These are phyloP conservation scores for Yamadazyma siamensis DNA, from an alignment of 1,139 yeast species.

Conservation along the genomic window DNA sequence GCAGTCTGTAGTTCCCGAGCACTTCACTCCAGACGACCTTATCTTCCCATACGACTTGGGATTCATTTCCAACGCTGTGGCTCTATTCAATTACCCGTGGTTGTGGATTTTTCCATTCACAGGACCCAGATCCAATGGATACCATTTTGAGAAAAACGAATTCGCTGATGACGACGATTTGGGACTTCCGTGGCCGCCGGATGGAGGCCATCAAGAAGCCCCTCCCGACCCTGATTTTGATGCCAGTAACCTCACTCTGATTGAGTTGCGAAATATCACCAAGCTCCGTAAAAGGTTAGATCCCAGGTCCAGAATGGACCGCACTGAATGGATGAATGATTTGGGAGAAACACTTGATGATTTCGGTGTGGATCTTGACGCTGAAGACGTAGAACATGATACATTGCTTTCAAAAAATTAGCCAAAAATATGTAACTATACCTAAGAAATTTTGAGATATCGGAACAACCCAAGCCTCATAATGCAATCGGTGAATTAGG, in stretches of 20 bases:
- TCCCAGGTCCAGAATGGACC: constrained; percentile 22
- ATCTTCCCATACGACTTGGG: constrained; percentile 84
- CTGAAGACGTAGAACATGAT: constrained; percentile 35
- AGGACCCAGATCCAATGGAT: constrained; percentile 43
- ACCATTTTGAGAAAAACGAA: constrained; percentile 52
- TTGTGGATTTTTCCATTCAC: constrained; percentile 74
- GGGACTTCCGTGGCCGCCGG: constrained; percentile 86
- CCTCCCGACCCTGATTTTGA: constrained; percentile 18
- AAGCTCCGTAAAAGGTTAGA: constrained; percentile 25
- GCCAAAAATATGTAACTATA: no score
- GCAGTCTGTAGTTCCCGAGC: constrained; percentile 18
- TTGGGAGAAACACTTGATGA: constrained; percentile 81
- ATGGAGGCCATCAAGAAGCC: constrained; percentile 55
- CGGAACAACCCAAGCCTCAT: no score
- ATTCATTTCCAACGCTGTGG: constrained; percentile 47
- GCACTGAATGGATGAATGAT: constrained; percentile 68
- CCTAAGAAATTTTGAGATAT: no score
- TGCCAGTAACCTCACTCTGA: constrained; percentile 16
- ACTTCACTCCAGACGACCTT: constrained; percentile 53
- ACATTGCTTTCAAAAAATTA: constrained; percentile 1
- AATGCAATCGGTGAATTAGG: no score
- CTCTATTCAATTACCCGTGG: constrained; percentile 56
- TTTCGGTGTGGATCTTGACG: constrained; percentile 82
- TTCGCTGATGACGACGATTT: constrained; percentile 55
- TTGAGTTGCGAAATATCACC: constrained; percentile 14